Percentiles rank a stretch among this genome's conserved stretches.
Conservation (phyloP, 2,329 filamentous ascomycete species). For the Mollisiaceae sp. region DNA sequence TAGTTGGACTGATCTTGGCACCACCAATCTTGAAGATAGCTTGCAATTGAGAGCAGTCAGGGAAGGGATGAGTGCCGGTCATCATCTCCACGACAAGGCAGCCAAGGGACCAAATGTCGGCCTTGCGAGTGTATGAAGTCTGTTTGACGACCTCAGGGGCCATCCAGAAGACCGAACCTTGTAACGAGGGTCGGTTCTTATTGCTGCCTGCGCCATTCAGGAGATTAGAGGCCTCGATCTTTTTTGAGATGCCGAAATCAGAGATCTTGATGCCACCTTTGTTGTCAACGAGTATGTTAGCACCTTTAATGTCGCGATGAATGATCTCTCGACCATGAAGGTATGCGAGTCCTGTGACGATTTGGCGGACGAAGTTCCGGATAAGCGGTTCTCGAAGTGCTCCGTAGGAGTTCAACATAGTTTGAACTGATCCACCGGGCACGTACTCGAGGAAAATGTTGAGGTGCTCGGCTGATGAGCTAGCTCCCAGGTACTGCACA, state of each 20-base stretch:
- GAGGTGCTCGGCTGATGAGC: slow-evolving; percentile 86
- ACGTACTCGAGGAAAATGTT: slow-evolving; percentile 99
- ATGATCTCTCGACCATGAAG: slow-evolving; percentile 95
- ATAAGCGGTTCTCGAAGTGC: slow-evolving; percentile 92
- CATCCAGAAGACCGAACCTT: slow-evolving; percentile 99
- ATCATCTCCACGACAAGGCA: slow-evolving; percentile 99
- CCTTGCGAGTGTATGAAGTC: slow-evolving; percentile 96
- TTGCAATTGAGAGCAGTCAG: slow-evolving; percentile 94
- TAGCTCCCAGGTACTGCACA: slow-evolving; percentile 96
- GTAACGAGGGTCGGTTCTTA: slow-evolving; percentile 78
- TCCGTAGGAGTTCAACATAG: slow-evolving; percentile 98
- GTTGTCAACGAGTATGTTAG: slow-evolving; percentile 98
- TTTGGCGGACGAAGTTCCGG: slow-evolving; percentile 95
- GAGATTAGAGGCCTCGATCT: slow-evolving; percentile 89
- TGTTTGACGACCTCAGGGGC: slow-evolving; percentile 98
- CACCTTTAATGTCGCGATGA: slow-evolving; percentile 98
- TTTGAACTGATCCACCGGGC: slow-evolving; percentile 94
- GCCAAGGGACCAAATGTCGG: slow-evolving; percentile 97
- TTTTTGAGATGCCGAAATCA: slow-evolving; percentile 98
- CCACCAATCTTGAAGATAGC: slow-evolving; percentile 98
- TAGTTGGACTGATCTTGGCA: slow-evolving; percentile 82
- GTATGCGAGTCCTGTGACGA: slow-evolving; percentile 89
- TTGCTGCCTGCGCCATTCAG: slow-evolving; percentile 70
- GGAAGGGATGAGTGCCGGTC: slow-evolving; percentile 94
- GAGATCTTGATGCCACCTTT: slow-evolving; percentile 99